These are phyloP conservation scores for Saccharomyces kudriavzevii DNA, from an alignment of 805 yeast species.

Conservation along the genomic window DNA sequence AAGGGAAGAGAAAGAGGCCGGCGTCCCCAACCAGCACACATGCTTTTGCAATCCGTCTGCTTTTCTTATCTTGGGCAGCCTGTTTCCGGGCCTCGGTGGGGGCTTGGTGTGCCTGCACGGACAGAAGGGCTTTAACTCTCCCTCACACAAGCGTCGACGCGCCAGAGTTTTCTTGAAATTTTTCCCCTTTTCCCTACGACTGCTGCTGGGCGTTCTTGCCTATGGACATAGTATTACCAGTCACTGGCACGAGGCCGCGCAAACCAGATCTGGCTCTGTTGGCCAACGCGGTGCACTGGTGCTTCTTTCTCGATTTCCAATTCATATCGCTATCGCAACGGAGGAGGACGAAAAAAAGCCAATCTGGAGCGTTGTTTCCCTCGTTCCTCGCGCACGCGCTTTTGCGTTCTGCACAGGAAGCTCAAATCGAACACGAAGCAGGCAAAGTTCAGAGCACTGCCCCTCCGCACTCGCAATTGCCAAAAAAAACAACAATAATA, in stretches of 20 bases:
- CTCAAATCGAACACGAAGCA: neutral
- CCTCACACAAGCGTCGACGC: too few species aligned
- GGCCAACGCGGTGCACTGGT: neutral
- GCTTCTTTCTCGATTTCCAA: neutral
- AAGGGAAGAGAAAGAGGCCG: too few species aligned
- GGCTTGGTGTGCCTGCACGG: too few species aligned
- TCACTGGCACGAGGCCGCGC: neutral
- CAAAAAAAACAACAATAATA: too few species aligned
- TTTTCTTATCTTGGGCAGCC: too few species aligned
- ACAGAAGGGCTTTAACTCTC: too few species aligned
- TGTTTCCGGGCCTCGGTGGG: too few species aligned
- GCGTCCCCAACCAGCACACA: too few species aligned
- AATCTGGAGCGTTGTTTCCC: neutral
- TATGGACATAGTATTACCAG: neutral
- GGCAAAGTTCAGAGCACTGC: neutral
- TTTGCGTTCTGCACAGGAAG: neutral
- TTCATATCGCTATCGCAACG: neutral
- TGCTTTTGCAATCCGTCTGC: too few species aligned
- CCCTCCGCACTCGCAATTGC: neutral
- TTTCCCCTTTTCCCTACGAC: too few species aligned
- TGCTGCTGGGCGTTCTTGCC: too few species aligned
- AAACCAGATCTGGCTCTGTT: neutral
- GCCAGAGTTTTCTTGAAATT: too few species aligned
- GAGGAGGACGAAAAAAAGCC: neutral
- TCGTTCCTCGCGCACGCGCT: neutral